Base-by-base conservation (phyloP, 441 rosid species). In the Gossypium davidsonii region DNA sequence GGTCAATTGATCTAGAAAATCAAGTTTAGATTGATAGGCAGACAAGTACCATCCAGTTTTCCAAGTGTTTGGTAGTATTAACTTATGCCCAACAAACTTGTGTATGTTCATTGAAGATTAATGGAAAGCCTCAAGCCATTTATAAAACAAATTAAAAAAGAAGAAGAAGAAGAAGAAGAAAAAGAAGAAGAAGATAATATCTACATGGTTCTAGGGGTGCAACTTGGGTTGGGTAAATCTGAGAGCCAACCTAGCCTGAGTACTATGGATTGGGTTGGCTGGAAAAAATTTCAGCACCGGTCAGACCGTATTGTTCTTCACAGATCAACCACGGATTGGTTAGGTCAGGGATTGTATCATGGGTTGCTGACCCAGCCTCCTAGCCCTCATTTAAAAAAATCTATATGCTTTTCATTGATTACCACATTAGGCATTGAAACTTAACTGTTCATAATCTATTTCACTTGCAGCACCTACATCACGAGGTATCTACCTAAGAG, bases 401-500 rank as follows among this genome's bases (percentile, higher is more conserved):
- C 18, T 60, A 6, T 14, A 60, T 60, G 44, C 18, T 60, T 60
- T 60, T 60, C 26, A 8, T 56, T 56, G 14, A 56, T 56, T 56
- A 20, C 60, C 23, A 56, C 21, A 56, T 9, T 21, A 56, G 28
- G 11, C 67, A 37, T 20, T 76, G 62, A 69, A 39, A 44, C 64
- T 39, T 4, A 51, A 17, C 42, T 64, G 44, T 74, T 58, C 57
- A 5, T 76, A 42, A 28, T 77, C 67, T 62, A 11, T 67, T 81
- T 62, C 82, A 34, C 74, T 67, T 72, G 83, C 90, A 95, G 99
- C 89, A 78, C 93, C 97, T 68, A 72, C 84, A 51, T 87, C 85
- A 71, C 86, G 97, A 23, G 98, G 98, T 71, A 87, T 96, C 82
- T 93, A 96, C 85, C 83, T 96, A 74, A 87, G 98, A 86, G 97